phyloP scores from a whole-genome alignment of 371 early-diverging fungal species.

The Mortierella sp. region DNA sequence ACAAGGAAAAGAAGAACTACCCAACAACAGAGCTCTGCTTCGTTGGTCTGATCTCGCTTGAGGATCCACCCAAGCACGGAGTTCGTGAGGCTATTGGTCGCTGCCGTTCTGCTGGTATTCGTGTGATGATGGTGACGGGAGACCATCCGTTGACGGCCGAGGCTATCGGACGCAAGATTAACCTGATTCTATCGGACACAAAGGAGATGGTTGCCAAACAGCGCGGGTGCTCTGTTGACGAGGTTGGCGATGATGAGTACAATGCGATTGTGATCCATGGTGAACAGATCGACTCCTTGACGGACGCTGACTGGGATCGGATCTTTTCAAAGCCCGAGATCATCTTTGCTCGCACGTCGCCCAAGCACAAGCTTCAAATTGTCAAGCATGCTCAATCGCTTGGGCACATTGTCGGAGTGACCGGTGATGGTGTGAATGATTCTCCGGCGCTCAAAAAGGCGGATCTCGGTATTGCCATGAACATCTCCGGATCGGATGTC shows the following conservation, averaged over 20 bases:
- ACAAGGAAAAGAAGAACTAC: conserved; percentile 81
- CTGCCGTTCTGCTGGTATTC: conserved; percentile 92
- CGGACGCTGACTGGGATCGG: conserved; percentile 89
- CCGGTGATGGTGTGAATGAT: conserved; percentile 96
- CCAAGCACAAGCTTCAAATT: conserved; percentile 91
- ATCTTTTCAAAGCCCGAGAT: conserved; percentile 89
- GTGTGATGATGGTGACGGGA: conserved; percentile 97
- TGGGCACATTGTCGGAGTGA: conserved; percentile 94
- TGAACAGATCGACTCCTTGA: conserved; percentile 82
- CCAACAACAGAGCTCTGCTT: conserved; percentile 80
- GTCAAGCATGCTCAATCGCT: conserved; percentile 83
- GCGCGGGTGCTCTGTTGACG: conserved; percentile 65
- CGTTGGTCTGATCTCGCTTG: conserved; percentile 87
- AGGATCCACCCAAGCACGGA: conserved; percentile 97
- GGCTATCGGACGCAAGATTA: conserved; percentile 90
- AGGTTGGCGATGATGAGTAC: conserved; percentile 82
- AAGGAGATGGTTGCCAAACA: conserved; percentile 76
- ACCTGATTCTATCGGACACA: conserved; percentile 90
- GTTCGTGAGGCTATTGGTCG: conserved; percentile 95
- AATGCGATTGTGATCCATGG: conserved; percentile 93
- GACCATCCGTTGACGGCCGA: conserved; percentile 94
- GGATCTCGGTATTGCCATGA: conserved; percentile 98
- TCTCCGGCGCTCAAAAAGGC: conserved; percentile 97
- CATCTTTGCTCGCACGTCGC: conserved; percentile 94
- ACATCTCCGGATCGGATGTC: conserved; percentile 93